These are phyloP conservation scores for Boletus reticuloceps DNA, from an alignment of 768 basidiomycete species.

Conservation along the genomic window DNA sequence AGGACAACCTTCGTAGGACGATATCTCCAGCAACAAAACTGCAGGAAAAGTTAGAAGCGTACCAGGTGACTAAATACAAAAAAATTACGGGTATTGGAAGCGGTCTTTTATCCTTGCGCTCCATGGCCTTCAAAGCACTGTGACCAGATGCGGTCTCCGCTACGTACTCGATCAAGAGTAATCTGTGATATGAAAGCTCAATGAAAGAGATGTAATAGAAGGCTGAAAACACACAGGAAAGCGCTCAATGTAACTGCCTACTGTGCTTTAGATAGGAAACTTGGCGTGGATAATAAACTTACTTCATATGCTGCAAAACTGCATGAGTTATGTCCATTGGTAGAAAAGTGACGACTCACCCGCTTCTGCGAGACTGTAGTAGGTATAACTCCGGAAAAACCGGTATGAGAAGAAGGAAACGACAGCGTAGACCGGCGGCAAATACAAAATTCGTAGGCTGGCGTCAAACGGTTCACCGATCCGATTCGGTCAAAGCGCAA, in stretches of 20 bases:
- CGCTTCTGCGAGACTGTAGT: conserved; percentile 51
- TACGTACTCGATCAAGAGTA: conserved; percentile 84
- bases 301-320: conserved; percentile 63
- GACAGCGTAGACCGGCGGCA: conserved; percentile 80
- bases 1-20: conserved; percentile 67
- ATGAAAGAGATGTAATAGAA: not conserved
- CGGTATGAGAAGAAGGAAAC: conserved; percentile 87
- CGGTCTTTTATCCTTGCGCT: conserved; percentile 72
- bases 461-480: not conserved
- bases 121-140: conserved; percentile 63
- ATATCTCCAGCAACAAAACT: conserved; percentile 84
- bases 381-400: conserved; percentile 75
- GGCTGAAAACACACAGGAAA: conserved; percentile 61
- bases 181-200: conserved; percentile 35
- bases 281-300: conserved; percentile 12
- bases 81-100: conserved; percentile 62
- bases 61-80: not conserved
- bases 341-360: conserved; percentile 33
- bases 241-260: conserved; percentile 83
- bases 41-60: not conserved
- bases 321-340: conserved; percentile 26
- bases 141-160: conserved; percentile 65
- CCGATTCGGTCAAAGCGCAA: not conserved
- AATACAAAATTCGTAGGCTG: conserved; percentile 77
- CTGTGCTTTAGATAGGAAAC: conserved; percentile 16